Evolutionary conservation across 306 rosid species (phyloP).

Genomic region (Pyrus bretschneideri): DNA sequence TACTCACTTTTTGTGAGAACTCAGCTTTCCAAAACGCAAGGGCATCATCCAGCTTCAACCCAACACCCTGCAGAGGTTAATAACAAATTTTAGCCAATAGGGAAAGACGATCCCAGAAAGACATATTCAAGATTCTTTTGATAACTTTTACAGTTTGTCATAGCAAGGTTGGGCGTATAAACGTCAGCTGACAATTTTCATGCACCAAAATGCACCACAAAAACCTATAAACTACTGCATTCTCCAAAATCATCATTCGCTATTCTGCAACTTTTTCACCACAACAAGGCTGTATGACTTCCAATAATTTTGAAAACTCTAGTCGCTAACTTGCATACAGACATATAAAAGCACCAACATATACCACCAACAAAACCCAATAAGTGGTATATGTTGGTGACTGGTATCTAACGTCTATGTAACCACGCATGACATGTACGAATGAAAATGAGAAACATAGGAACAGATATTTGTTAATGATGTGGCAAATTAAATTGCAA

Average conservation of each 20-base stretch:
- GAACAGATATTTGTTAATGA: not conserved
- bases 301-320: not conserved
- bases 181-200: not conserved
- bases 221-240: not conserved
- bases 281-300: not conserved
- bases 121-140: not conserved
- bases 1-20: slow-evolving; percentile 72
- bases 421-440: not conserved
- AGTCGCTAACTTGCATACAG: not conserved
- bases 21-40: slow-evolving; percentile 93
- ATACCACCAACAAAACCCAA: not conserved
- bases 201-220: not conserved
- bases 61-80: slow-evolving; percentile 64
- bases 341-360: not conserved
- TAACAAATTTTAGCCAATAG: not conserved
- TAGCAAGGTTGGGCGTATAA: not conserved
- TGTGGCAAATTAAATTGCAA: not conserved
- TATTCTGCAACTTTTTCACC: no score
- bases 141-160: not conserved
- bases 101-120: not conserved
- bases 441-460: not conserved
- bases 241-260: not conserved
- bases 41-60: slow-evolving; percentile 89
- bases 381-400: not conserved
- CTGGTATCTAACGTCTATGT: not conserved